A percentile compares a stretch with the other conserved stretches of the same genome.
Conservation (phyloP, 1,139 yeast species). For the Protomyces macrosporus region DNA sequence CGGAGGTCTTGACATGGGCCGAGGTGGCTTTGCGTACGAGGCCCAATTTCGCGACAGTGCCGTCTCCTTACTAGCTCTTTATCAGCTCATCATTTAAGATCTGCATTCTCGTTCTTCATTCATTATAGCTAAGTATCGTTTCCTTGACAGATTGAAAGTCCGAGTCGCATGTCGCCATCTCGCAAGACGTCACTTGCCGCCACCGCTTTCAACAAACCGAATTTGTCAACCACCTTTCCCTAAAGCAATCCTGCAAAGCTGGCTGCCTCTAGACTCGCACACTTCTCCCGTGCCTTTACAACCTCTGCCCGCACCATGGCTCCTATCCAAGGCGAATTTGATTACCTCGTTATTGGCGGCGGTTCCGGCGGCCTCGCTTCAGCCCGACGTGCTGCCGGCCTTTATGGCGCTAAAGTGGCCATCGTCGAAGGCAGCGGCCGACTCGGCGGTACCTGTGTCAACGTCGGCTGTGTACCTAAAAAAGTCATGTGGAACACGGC, state of each 20-base stretch:
- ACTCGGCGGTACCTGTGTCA: constrained; percentile 97
- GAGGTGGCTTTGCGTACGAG: background rate
- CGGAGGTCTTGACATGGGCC: background rate
- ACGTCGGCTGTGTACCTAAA: constrained; percentile 98
- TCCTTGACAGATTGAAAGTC: no score
- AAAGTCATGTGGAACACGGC: constrained; percentile 98
- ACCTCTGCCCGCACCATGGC: constrained; percentile 44
- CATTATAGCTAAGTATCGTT: no score
- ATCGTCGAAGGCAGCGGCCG: constrained; percentile 66
- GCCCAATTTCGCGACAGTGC: background rate
- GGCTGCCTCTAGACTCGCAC: constrained; percentile 17
- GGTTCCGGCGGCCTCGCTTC: constrained; percentile 99
- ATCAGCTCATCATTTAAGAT: background rate
- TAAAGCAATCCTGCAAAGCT: background rate
- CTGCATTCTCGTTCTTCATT: no score
- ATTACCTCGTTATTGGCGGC: constrained; percentile 93
- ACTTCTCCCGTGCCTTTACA: constrained; percentile 16
- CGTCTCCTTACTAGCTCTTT: background rate
- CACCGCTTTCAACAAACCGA: no score
- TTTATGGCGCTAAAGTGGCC: constrained; percentile 79
- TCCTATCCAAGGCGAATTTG: constrained; percentile 60
- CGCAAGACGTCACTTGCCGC: no score
- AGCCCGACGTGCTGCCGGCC: constrained; percentile 87
- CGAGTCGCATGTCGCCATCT: background rate
- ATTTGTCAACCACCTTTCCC: no score